A percentile compares a stretch with the other conserved stretches of the same genome.
Evolutionary conservation across 2,329 filamentous ascomycete species (phyloP).

Genomic region (Sporothrix inflata): DNA sequence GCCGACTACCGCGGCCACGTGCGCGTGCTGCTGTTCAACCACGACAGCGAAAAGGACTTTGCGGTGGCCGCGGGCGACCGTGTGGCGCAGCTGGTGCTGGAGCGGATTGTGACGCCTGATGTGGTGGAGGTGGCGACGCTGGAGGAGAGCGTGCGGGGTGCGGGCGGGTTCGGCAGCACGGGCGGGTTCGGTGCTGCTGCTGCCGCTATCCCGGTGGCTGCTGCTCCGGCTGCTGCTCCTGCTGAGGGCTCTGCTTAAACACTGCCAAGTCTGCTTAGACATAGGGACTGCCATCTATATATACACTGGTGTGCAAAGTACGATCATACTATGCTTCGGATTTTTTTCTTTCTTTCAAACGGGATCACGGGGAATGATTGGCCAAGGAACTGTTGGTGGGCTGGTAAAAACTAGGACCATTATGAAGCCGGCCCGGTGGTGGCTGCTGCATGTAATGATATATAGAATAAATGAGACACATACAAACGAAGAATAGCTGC

Average conservation of each 20-base stretch:
- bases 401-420: not conserved
- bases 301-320: not conserved
- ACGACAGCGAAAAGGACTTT: constrained; percentile 75
- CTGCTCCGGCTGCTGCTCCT: not conserved
- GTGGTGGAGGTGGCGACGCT: constrained; percentile 87
- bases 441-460: constrained; percentile 10
- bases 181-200: constrained; percentile 48
- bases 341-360: not conserved
- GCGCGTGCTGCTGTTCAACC: constrained; percentile 94
- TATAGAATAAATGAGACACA: constrained; percentile 8
- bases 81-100: constrained; percentile 89
- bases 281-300: not conserved
- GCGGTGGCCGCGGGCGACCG: constrained; percentile 82
- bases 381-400: too few species aligned
- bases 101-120: constrained; percentile 92
- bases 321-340: not conserved
- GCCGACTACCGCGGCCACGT: constrained; percentile 94
- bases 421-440: not conserved
- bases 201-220: not conserved
- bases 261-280: too few species aligned
- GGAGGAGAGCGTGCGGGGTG: constrained; percentile 87
- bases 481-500: not conserved
- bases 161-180: constrained; percentile 89
- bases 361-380: not conserved
- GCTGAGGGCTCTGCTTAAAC: not conserved